phyloP scores from a whole-genome alignment of 768 basidiomycete species.

The Suillus americanus region DNA sequence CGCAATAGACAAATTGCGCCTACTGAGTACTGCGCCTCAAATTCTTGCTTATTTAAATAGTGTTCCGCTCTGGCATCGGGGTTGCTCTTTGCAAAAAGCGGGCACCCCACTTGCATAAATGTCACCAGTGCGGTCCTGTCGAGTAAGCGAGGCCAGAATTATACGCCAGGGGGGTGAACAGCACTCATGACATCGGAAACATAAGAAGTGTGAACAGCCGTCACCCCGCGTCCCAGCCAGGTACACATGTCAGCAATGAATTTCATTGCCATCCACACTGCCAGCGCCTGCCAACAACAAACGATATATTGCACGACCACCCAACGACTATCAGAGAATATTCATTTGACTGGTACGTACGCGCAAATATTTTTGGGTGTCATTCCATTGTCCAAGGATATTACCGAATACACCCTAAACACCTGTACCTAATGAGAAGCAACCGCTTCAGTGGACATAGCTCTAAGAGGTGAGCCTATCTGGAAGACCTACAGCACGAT shows the following conservation, averaged over 20 bases:
- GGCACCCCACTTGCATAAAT: background rate
- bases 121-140: background rate
- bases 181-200: background rate
- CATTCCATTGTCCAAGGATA: background rate
- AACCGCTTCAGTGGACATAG: background rate
- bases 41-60: background rate
- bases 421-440: background rate
- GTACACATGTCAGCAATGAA: background rate
- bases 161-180: background rate
- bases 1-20: background rate
- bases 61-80: background rate
- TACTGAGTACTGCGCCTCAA: background rate
- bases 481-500: background rate
- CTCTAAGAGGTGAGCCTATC: background rate
- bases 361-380: background rate
- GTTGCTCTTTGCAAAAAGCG: background rate
- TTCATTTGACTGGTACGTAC: background rate
- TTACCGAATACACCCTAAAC: background rate
- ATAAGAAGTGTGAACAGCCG: background rate
- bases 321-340: background rate
- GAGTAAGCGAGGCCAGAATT: background rate
- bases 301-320: background rate
- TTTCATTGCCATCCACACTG: background rate
- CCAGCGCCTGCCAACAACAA: background rate
- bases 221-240: background rate